Evolutionary conservation across 257 asterid species (phyloP).

Genomic region (Forsythia suspensa): DNA sequence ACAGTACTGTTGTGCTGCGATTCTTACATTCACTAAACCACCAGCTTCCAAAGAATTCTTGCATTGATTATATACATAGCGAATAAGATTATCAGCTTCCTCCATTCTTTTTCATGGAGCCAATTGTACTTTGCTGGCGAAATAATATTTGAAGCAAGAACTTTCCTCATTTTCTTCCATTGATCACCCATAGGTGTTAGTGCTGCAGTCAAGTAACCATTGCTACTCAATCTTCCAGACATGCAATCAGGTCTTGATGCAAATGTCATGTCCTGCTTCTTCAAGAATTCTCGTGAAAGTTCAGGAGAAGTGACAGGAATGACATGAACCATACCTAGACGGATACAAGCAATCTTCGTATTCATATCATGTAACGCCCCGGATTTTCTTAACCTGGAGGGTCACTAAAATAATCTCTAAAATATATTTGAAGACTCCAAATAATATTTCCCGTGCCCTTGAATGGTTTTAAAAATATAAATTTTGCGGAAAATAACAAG

Average conservation of each 20-base stretch:
- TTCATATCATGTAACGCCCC: too few species aligned
- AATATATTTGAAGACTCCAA: too few species aligned
- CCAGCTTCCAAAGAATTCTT: not conserved
- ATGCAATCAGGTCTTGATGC: slow-evolving; percentile 25
- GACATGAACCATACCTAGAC: slow-evolving; percentile 21
- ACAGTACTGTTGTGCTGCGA: slow-evolving; percentile 21
- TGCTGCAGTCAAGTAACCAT: not conserved
- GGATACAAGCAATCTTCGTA: slow-evolving; percentile 32
- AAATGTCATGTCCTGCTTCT: slow-evolving; percentile 22
- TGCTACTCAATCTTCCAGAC: slow-evolving; percentile 4
- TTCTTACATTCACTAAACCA: slow-evolving; percentile 23
- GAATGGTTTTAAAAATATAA: too few species aligned
- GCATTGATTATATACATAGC: slow-evolving; percentile 13
- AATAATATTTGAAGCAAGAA: slow-evolving; percentile 3
- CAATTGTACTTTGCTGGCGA: slow-evolving; percentile 7
- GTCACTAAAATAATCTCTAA: too few species aligned
- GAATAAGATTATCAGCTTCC: slow-evolving; percentile 29
- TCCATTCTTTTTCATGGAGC: slow-evolving; percentile 1
- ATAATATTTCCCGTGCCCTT: too few species aligned
- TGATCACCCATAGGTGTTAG: slow-evolving; percentile 18
- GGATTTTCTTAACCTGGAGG: too few species aligned
- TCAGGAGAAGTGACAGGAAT: slow-evolving; percentile 33
- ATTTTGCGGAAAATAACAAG: too few species aligned
- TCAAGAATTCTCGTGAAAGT: slow-evolving; percentile 35
- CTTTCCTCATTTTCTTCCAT: slow-evolving; percentile 29